These are phyloP conservation scores for Cyclaneusma minus DNA, from an alignment of 2,329 filamentous ascomycete species.

Conservation along the genomic window DNA sequence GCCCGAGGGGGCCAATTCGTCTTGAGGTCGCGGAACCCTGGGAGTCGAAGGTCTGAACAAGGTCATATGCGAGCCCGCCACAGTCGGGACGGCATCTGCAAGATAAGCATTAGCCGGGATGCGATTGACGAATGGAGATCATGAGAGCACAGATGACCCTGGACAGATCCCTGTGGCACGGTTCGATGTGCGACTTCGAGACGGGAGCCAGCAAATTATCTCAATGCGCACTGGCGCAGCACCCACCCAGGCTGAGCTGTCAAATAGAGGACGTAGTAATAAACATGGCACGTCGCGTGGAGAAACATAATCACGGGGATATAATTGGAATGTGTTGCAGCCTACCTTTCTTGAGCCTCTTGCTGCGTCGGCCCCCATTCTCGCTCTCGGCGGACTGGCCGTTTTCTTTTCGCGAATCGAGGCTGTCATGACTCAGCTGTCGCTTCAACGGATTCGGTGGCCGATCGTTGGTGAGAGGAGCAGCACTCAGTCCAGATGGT, in stretches of 20 bases:
- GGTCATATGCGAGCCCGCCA: conserved; percentile 94
- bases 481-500: conserved; percentile 34
- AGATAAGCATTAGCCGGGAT: conserved; percentile 21
- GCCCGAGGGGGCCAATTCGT: conserved; percentile 24
- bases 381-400: conserved; percentile 27
- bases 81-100: conserved; percentile 56
- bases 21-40: conserved; percentile 36
- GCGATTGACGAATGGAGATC: no score
- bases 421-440: conserved; percentile 46
- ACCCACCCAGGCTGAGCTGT: no score
- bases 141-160: conserved; percentile 9
- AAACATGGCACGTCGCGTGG: no score
- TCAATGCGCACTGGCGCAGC: no score
- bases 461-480: conserved; percentile 32
- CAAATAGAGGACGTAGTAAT: no score
- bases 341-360: conserved; percentile 78
- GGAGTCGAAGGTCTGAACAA: conserved; percentile 73
- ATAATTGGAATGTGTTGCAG: neutral
- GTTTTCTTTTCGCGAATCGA: conserved; percentile 18
- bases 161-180: no score
- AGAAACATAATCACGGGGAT: neutral
- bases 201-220: no score
- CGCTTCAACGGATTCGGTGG: conserved; percentile 54
- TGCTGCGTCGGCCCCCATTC: conserved; percentile 65
- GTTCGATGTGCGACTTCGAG: no score